Evolutionary conservation across 2,329 filamentous ascomycete genomes (phyloP).

Genomic region (Scedosporium boydii): DNA sequence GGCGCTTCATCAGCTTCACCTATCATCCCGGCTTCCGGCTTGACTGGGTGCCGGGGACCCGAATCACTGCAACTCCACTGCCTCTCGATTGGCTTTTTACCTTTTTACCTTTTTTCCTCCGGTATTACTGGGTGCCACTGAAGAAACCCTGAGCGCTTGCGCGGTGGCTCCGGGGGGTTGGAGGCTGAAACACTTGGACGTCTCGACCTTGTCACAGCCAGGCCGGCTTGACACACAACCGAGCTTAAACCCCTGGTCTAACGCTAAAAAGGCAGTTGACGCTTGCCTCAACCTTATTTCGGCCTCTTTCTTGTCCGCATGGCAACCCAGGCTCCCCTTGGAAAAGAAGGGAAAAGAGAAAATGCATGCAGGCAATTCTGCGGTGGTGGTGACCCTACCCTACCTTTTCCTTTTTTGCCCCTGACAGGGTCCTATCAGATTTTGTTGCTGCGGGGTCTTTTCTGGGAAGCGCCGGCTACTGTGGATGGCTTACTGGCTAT

Average conservation of each 20-base stretch:
- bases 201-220: neutral
- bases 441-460: neutral
- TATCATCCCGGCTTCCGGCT: neutral
- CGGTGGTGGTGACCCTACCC: too few relatives aligned
- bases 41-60: neutral
- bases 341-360: too few relatives aligned
- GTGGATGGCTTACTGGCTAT: neutral
- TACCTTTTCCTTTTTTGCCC: neutral
- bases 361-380: too few relatives aligned
- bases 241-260: neutral
- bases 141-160: too few relatives aligned
- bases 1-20: neutral
- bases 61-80: neutral
- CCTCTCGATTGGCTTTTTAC: too few relatives aligned
- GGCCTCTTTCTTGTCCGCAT: neutral
- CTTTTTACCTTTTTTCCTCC: too few relatives aligned
- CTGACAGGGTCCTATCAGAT: neutral
- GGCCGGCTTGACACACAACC: neutral
- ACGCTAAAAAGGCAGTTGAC: neutral
- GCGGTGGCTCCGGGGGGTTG: neutral
- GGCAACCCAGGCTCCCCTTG: neutral
- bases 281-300: neutral
- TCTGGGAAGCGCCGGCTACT: neutral
- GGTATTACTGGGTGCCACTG: too few relatives aligned
- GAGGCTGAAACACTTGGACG: neutral